These are phyloP conservation scores for Aspergillus sp. DNA, from an alignment of 2,329 filamentous ascomycete genomes.

Conservation along the genomic window DNA sequence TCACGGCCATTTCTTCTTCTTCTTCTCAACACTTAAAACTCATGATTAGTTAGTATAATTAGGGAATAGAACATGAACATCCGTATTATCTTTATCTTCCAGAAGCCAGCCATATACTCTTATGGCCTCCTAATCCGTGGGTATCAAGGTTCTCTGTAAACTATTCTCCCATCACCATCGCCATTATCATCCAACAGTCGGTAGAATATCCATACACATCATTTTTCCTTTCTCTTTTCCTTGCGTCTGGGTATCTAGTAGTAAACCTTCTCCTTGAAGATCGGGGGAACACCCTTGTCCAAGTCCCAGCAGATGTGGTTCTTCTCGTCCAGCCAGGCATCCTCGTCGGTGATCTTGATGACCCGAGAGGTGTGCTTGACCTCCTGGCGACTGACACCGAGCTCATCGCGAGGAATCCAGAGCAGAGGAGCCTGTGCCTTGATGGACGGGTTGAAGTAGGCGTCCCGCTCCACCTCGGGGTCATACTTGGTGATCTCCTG, in stretches of 20 bases:
- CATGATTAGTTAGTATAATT: too few relatives aligned
- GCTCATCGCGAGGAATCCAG: conserved; percentile 80
- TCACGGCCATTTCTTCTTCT: neutral
- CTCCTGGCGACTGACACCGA: conserved; percentile 76
- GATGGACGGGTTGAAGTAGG: conserved; percentile 74
- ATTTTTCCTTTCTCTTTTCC: too few relatives aligned
- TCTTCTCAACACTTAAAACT: too few relatives aligned
- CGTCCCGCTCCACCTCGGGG: conserved; percentile 63
- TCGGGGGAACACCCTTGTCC: conserved; percentile 59
- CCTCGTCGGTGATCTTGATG: conserved; percentile 79
- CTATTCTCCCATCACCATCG: neutral
- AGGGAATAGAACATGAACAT: neutral
- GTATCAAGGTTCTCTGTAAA: neutral
- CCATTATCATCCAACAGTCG: neutral
- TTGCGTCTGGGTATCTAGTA: conserved; percentile 40
- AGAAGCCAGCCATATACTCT: neutral
- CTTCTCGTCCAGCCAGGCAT: conserved; percentile 70
- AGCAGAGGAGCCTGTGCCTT: conserved; percentile 65
- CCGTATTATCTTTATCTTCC: neutral
- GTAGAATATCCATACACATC: too few relatives aligned
- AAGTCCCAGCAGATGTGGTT: conserved; percentile 64
- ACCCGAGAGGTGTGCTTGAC: conserved; percentile 69
- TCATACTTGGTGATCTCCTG: conserved; percentile 62
- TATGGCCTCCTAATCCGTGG: neutral
- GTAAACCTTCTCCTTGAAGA: conserved; percentile 60